Evolutionary conservation across 257 asterid species (phyloP), one percentile per base, ranked within the genome.

Genomic region (Paulownia fortunei): DNA sequence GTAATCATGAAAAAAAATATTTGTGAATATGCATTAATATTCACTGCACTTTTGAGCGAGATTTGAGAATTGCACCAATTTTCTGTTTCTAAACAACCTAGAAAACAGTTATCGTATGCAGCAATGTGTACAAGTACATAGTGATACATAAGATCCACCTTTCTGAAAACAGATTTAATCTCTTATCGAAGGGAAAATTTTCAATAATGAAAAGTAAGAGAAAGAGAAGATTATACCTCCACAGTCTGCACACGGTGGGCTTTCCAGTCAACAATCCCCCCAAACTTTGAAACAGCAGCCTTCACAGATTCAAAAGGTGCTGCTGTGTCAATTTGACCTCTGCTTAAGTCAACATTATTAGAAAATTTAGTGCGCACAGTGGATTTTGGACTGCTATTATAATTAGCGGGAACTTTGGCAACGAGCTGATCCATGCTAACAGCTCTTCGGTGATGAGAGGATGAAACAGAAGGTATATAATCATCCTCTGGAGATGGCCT

Each of bases 201-300:
- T 16, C 1, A 16, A 9, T 37, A 6, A 58, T 4, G 65, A 46
- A 51, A 49, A 46, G 65, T 23, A 24, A 15, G 52, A 19, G 60
- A 68, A 54, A 49, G 36, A 60, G 76, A 67, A 30, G 39, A 27
- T 7, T 44, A 51, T 91, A 95, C 99, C 98, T 96, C 98, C 19
- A 89, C 87, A 6, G 98, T 91, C 65, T 92, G 97, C 59, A 83
- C 90, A 3, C 94, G 90, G 80, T 96, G 98, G 56, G 99, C 99
- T 84, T 96, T 96, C 99, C 99, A 96, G 81, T 96, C 99, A 39
- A 96, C 98, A 23, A 96, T 92, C 6, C 98, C 99, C 11, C 99
- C 99, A 32, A 96, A 96, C 87, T 89, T 96, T 0, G 98, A 96
- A 54, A 96, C 99, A 47, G 99, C 99, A 0, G 96, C 91, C 89